Evolutionary conservation across 345 rosid species (phyloP).

Genomic region (Ricinus communis): DNA sequence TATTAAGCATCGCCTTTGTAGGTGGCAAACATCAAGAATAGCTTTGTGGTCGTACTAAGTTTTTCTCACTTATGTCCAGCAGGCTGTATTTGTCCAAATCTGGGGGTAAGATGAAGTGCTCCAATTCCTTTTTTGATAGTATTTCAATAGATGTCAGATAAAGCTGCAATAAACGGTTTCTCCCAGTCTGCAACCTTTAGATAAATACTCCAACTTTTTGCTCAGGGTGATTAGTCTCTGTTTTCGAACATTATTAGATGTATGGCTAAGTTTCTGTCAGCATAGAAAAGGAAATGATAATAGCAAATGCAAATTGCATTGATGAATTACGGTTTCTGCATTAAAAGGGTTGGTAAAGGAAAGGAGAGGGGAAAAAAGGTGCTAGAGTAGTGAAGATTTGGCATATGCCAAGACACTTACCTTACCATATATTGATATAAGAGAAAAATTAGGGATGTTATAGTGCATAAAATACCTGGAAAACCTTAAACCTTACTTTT

Average conservation of each 20-base stretch:
- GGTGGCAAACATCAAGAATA: slow-evolving; percentile 28
- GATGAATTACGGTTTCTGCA: not conserved
- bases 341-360: not conserved
- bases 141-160: not conserved
- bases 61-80: slow-evolving; percentile 40
- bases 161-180: too few species aligned
- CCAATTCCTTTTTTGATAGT: not conserved
- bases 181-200: too few species aligned
- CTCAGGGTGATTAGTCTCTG: not conserved
- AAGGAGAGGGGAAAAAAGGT: too few species aligned
- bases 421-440: not conserved
- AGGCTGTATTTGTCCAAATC: slow-evolving; percentile 35
- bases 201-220: not conserved
- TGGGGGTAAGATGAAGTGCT: slow-evolving; percentile 28
- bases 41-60: slow-evolving; percentile 36
- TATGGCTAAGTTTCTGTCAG: not conserved
- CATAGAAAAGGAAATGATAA: not conserved
- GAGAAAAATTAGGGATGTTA: not conserved
- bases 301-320: not conserved
- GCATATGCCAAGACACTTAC: not conserved
- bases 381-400: too few species aligned
- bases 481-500: too few species aligned
- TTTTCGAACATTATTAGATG: not conserved
- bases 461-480: too few species aligned
- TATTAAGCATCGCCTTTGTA: slow-evolving; percentile 14